Percentiles rank a stretch among this genome's conserved stretches.
These are phyloP conservation scores for Trichosporon ovoides DNA, from an alignment of 1,284 basidiomycete species.

Conservation along the genomic window DNA sequence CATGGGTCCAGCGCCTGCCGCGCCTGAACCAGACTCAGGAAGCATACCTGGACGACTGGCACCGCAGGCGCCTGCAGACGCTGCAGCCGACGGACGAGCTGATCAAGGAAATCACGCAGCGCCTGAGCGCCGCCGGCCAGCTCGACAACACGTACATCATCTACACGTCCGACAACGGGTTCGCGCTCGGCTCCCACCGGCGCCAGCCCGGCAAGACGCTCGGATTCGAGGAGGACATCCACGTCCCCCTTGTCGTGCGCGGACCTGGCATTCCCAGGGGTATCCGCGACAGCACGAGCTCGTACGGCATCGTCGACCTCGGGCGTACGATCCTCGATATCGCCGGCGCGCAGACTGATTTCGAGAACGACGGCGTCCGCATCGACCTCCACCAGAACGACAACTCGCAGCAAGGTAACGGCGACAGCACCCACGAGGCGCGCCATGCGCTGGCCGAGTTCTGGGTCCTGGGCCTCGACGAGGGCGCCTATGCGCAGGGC, in stretches of 20 bases:
- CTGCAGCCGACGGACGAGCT: constrained; percentile 40
- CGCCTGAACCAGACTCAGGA: constrained; percentile 34
- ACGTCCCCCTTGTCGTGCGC: constrained; percentile 32
- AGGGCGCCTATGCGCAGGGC: constrained; percentile 29
- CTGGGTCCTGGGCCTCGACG: constrained; percentile 34
- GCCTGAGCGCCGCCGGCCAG: constrained; percentile 27
- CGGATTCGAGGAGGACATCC: constrained; percentile 41
- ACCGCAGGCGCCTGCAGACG: constrained; percentile 30
- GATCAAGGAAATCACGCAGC: constrained; percentile 30
- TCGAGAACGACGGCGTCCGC: constrained; percentile 31
- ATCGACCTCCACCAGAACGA: constrained; percentile 27
- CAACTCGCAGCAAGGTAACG: not conserved
- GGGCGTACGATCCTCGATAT: constrained; percentile 37
- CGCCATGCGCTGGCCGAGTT: constrained; percentile 34
- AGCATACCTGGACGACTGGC: constrained; percentile 41
- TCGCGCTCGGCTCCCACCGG: constrained; percentile 35
- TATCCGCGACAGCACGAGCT: constrained; percentile 19
- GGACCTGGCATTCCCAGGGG: constrained; percentile 30
- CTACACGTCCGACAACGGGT: constrained; percentile 43
- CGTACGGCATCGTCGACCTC: constrained; percentile 36
- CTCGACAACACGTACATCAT: constrained; percentile 42
- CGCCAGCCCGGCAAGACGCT: constrained; percentile 41
- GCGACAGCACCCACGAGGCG: constrained; percentile 11
- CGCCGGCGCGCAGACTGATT: constrained; percentile 32
- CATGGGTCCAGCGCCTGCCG: constrained; percentile 33